phyloP scores from a whole-genome alignment of 2,329 filamentous ascomycete species.

The Paecilomyces variotii region DNA sequence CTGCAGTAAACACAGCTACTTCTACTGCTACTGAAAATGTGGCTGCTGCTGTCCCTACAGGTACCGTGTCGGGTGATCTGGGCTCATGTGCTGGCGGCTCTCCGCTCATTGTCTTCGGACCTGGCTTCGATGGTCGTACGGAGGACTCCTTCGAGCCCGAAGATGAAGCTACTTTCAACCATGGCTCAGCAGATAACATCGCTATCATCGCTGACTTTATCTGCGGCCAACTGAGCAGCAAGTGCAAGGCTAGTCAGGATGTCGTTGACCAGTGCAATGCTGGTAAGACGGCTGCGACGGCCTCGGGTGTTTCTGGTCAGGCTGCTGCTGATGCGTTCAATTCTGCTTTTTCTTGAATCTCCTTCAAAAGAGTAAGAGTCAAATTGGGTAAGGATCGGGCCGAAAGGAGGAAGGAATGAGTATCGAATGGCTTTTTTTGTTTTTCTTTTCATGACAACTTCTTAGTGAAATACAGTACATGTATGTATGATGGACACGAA shows the following conservation, averaged over 20 bases:
- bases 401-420: background rate
- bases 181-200: constrained; percentile 28
- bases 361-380: background rate
- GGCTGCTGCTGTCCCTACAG: constrained; percentile 3
- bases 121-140: constrained; percentile 42
- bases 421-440: background rate
- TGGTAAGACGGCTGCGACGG: constrained; percentile 1
- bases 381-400: too few species aligned
- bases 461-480: background rate
- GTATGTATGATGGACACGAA: background rate
- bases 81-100: constrained; percentile 37
- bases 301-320: background rate
- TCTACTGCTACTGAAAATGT: background rate
- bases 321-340: constrained; percentile 6
- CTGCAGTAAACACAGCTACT: constrained; percentile 5
- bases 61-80: constrained; percentile 24
- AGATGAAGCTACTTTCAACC: background rate
- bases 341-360: constrained; percentile 1
- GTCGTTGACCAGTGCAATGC: constrained; percentile 2
- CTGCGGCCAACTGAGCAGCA: constrained; percentile 34
- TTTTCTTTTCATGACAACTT: background rate
- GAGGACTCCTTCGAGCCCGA: constrained; percentile 33
- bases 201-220: constrained; percentile 43
- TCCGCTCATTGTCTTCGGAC: constrained; percentile 44
- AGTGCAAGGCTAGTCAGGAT: constrained; percentile 22